Evolutionary conservation across 441 rosid species (phyloP), one percentile per base, ranked within the genome.

Genomic region (Raphanus hybrid): DNA sequence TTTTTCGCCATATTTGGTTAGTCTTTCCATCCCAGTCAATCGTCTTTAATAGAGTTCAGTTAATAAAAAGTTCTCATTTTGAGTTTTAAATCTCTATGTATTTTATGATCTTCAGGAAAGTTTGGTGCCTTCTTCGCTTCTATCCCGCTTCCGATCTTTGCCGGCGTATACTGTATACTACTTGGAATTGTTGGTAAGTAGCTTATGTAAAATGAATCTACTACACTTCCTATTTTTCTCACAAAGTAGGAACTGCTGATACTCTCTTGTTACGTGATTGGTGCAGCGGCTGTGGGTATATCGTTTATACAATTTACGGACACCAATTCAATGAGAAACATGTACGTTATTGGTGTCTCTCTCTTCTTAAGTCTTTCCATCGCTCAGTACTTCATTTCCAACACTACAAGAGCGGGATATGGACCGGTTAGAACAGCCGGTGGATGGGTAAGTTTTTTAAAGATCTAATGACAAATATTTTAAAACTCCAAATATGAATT

Each of bases 71-170:
- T 62, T 8, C 43, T 26, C 41, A 9, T 54, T 52, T 20, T 8
- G 15, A 11, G 10, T 3, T 20, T 79, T 32, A 5, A 48, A 26
- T 50, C 50, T 16, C 1, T 65, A 50, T 59, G 45, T 71, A 14
- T 70, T 52, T 29, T 62, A 18, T 78, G 12, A 75, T 59, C 62
- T 78, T 67, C 77, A 93, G 99, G 99, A 73, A 95, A 93, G 50
- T 95, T 95, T 52, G 99, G 99, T 5, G 99, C 97, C 59, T 90
- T 95, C 69, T 95, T 95, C 80, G 99, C 99, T 3, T 95, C 99
- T 39, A 95, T 95, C 78, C 99, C 97, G 12, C 82, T 88, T 69
- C 94, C 99, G 34, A 87, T 91, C 79, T 95, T 95, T 81, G 99
- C 82, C 35, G 98, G 97, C 73, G 88, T 89, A 77, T 93, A 95